Base-by-base conservation (phyloP, 1,139 yeast genomes). In the Hyphopichia khmerensis region DNA sequence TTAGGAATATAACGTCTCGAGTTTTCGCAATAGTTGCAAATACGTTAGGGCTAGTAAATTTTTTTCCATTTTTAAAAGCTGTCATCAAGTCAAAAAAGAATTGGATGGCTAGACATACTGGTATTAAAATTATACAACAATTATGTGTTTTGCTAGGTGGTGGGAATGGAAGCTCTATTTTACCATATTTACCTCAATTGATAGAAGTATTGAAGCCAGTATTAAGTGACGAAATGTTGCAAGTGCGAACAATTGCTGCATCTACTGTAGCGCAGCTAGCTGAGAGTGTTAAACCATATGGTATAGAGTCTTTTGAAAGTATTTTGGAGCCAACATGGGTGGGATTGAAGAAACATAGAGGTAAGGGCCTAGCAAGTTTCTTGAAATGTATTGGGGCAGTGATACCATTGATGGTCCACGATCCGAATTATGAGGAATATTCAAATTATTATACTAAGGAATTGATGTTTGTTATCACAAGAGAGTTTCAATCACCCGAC, bases 71-170 rank as follows among this genome's bases (percentile, higher is more conserved):
- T 57, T 61, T 93, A 30, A 79, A 75, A 46, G 96, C 97, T 0
- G 95, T 89, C 2, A 83, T 95, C 43, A 76, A 75, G 42, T 86
- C 96, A 0, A 84, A 82, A 54, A 87, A 84, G 56, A 80, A 83
- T 43, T 86, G 96, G 95, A 80, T 80, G 52, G 91, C 96, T 1
- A 79, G 96, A 39, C 96, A 88, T 50, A 88, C 96, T 0, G 98
- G 97, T 46, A 77, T 84, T 15, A 85, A 81, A 53, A 80, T 83
- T 15, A 75, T 90, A 16, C 95, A 87, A 55, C 95, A 88, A 53
- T 73, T 89, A 33, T 84, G 95, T 13, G 62, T 79, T 1, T 58
- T 84, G 23, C 64, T 83, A 51, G 96, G 96, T 0, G 77, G 84
- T 19, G 89, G 91, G 1, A 69, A 70, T 43, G 76, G 78, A 2